These are phyloP conservation scores for Tephrocybe sp. DNA, from an alignment of 768 basidiomycete genomes.

Conservation along the genomic window DNA sequence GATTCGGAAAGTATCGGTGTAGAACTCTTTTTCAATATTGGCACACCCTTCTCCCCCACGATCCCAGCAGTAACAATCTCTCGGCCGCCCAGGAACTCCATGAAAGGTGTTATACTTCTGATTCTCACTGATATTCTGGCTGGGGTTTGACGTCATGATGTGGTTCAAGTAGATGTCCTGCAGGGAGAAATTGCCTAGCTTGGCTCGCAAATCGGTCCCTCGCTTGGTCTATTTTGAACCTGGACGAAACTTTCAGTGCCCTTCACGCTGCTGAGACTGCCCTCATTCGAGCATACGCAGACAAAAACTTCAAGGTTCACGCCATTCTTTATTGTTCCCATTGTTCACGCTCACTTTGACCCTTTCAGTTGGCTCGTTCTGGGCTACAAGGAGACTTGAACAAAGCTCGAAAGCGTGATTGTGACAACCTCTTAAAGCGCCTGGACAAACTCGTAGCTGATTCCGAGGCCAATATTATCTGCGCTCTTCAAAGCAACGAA, in stretches of 20 bases:
- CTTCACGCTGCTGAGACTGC: constrained; percentile 3
- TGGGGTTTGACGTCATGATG: constrained; percentile 10
- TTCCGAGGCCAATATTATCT: constrained; percentile 5
- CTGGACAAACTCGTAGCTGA: constrained; percentile 1
- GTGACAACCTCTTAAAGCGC: constrained; percentile 4
- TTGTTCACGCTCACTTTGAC: neutral
- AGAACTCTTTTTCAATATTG: constrained; percentile 11
- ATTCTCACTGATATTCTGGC: neutral
- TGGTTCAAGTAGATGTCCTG: constrained; percentile 2
- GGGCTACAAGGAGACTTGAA: constrained; percentile 9
- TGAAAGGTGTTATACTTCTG: neutral
- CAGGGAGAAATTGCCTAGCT: constrained; percentile 7
- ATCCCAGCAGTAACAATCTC: neutral
- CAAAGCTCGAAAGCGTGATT: constrained; percentile 11
- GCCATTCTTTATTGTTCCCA: neutral
- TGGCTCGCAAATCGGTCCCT: constrained; percentile 12
- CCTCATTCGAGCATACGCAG: constrained; percentile 3
- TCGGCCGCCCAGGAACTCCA: neutral
- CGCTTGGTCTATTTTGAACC: constrained; percentile 13
- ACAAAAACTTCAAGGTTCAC: constrained; percentile 12
- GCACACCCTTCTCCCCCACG: constrained; percentile 8
- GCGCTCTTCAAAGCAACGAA: constrained; percentile 9
- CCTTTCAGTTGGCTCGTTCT: constrained; percentile 8
- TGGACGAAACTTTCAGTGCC: neutral
- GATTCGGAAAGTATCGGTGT: constrained; percentile 14